Evolutionary conservation across 176 grass and related monocot species (phyloP).

Genomic region (Puya raimondii): DNA sequence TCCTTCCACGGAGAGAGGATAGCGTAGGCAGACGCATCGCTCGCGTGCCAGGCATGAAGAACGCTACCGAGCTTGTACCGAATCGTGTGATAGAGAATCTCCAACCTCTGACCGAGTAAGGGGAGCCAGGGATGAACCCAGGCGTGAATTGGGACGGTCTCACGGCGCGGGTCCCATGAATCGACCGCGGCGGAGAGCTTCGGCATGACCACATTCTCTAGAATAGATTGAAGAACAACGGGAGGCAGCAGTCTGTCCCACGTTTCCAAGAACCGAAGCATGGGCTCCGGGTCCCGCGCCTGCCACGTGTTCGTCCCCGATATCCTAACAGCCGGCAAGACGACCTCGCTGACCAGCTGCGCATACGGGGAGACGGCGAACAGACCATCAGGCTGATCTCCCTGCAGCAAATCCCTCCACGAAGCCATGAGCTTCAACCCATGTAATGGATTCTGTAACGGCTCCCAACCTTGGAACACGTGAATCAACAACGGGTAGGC

Average conservation of each 20-base stretch:
- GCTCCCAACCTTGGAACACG: conserved; percentile 80
- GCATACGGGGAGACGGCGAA: conserved; percentile 53
- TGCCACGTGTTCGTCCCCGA: conserved; percentile 72
- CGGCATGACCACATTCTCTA: conserved; percentile 75
- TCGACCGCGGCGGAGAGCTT: conserved; percentile 65
- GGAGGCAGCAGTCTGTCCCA: conserved; percentile 62
- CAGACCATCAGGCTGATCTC: conserved; percentile 44
- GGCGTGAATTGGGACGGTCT: conserved; percentile 60
- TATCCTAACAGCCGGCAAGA: conserved; percentile 72
- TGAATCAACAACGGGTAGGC: conserved; percentile 50
- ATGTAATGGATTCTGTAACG: conserved; percentile 53
- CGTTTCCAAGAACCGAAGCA: conserved; percentile 68
- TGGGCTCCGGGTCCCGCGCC: conserved; percentile 72
- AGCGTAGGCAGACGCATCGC: conserved; percentile 67
- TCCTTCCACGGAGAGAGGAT: conserved; percentile 80
- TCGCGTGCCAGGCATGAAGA: conserved; percentile 73
- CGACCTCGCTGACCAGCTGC: conserved; percentile 67
- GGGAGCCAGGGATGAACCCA: conserved; percentile 83
- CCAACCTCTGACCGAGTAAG: conserved; percentile 50
- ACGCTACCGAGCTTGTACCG: conserved; percentile 72
- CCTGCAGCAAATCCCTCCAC: conserved; percentile 69
- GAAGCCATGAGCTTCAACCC: conserved; percentile 54
- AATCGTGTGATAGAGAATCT: conserved; percentile 57
- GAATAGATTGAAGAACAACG: conserved; percentile 54
- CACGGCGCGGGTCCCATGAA: conserved; percentile 75